Percentiles rank a stretch among this genome's conserved stretches.
These are phyloP conservation scores for Daldinia eschscholtzii DNA, from an alignment of 2,329 filamentous ascomycete species.

Conservation along the genomic window DNA sequence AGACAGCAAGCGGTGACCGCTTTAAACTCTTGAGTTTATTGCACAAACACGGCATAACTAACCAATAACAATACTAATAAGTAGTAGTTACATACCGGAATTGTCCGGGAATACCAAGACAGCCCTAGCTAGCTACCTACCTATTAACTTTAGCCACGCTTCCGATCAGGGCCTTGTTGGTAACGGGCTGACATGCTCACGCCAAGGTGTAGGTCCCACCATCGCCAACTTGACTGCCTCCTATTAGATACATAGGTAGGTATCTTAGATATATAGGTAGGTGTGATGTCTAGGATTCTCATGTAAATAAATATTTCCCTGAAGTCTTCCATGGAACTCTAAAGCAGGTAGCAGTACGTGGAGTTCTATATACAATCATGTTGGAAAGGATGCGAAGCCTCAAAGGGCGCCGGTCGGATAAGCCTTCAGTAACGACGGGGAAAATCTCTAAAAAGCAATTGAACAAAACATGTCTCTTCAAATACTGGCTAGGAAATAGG, in stretches of 20 bases:
- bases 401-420: constrained; percentile 4
- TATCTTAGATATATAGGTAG: background rate
- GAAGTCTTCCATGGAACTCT: background rate
- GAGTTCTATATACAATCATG: background rate
- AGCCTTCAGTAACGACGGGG: background rate
- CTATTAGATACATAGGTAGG: background rate
- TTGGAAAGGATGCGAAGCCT: background rate
- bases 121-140: background rate
- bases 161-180: background rate
- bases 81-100: background rate
- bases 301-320: background rate
- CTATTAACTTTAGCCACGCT: constrained; percentile 11
- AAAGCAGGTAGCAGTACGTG: background rate
- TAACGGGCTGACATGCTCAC: background rate
- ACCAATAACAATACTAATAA: background rate
- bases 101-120: background rate
- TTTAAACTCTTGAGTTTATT: constrained; percentile 5
- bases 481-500: constrained; percentile 6
- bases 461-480: constrained; percentile 28
- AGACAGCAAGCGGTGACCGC: constrained; percentile 3
- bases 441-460: constrained; percentile 19
- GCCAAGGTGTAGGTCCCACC: constrained; percentile 3
- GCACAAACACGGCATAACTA: background rate
- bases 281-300: too few species aligned
- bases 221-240: background rate